Evolutionary conservation across 805 yeast species (phyloP), one percentile per base, ranked within the genome.

Genomic region (Candida sithepensis): DNA sequence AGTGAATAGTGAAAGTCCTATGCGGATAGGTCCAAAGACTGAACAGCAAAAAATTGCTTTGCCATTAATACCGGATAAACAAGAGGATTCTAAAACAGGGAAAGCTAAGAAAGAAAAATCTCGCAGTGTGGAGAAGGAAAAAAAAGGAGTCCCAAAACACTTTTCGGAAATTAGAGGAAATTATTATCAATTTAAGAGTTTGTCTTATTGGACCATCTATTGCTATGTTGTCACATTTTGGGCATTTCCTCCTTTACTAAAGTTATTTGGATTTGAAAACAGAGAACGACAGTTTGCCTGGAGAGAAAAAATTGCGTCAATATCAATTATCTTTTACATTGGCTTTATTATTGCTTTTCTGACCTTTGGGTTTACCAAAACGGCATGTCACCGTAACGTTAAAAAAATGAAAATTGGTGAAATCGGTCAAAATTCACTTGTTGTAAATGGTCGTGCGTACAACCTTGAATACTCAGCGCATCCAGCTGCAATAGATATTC

Each of bases 301-400:
- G 99, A 78, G 99, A 61, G 99, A 94, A 61, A 92, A 92, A 62
- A 85, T 91, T 46, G 98, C 89, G 1, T 73, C 94, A 39, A 73
- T 92, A 39, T 76, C 94, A 1, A 74, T 90, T 46, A 90, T 92
- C 57, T 53, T 85, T 18, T 76, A 77, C 55, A 69, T 87, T 41
- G 97, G 94, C 46, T 81, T 88, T 0, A 64, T 85, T 44, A 85
- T 90, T 36, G 97, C 96, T 1, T 94, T 75, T 63, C 72, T 92
- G 55, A 89, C 97, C 2, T 92, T 92, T 69, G 98, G 98, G 1
- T 77, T 92, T 68, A 86, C 96, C 9, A 78, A 77, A 56, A 78
- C 96, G 0, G 95, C 90, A 14, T 94, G 99, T 66, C 63, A 69
- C 20, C 59, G 70, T 19, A 53, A 63, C 2, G 59, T 66, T 3